Evolutionary conservation across 2,329 filamentous ascomycete genomes (phyloP).

Genomic region (Alternaria brassicicola): DNA sequence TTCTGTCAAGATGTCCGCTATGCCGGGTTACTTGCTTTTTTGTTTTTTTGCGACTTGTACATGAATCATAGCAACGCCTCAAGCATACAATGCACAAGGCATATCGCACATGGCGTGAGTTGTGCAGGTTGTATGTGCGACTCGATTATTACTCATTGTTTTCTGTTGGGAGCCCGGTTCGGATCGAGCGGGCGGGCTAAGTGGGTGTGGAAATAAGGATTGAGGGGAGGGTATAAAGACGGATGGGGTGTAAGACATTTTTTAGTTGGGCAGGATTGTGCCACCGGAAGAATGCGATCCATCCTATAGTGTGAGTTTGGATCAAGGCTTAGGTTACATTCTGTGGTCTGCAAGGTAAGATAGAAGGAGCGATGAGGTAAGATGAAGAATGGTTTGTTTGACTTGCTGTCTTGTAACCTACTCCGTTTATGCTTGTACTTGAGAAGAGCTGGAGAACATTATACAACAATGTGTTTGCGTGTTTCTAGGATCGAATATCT

Average conservation of each 20-base stretch:
- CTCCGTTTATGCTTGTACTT: not conserved
- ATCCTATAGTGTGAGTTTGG: not conserved
- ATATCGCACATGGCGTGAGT: not conserved
- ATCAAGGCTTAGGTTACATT: not conserved
- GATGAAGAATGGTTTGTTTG: not conserved
- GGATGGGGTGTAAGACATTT: not conserved
- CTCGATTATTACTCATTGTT: not conserved
- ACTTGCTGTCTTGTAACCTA: not conserved
- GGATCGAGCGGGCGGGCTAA: not conserved
- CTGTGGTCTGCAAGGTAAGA: not conserved
- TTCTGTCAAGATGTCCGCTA: not conserved
- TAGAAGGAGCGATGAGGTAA: not conserved
- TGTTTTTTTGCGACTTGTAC: not conserved
- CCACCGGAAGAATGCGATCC: not conserved
- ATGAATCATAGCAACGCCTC: too few relatives aligned
- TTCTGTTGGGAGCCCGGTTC: not conserved
- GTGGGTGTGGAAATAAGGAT: not conserved
- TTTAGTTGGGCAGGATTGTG: not conserved
- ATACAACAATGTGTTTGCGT: not conserved
- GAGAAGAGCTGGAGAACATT: not conserved
- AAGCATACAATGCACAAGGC: too few relatives aligned
- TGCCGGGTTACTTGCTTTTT: not conserved
- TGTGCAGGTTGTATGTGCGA: not conserved
- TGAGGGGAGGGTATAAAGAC: not conserved
- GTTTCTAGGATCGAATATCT: not conserved